These are phyloP conservation scores for Zymoseptoria crescenta DNA, from an alignment of 2,329 filamentous ascomycete genomes.

Conservation along the genomic window DNA sequence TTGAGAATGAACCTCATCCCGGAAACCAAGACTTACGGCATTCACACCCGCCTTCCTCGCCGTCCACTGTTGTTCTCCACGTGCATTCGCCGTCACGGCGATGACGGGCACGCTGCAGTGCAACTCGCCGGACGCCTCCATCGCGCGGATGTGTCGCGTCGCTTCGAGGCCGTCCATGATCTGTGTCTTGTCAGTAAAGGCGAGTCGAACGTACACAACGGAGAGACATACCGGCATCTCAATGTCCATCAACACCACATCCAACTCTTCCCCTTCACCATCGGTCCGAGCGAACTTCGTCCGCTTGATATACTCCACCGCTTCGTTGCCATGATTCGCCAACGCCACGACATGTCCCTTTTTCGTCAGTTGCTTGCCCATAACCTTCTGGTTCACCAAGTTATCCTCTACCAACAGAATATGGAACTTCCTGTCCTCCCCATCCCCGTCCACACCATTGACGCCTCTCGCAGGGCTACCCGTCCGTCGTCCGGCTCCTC, in stretches of 20 bases:
- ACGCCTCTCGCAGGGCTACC: background rate
- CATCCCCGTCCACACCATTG: no score
- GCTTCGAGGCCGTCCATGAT: slow-evolving; percentile 26
- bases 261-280: slow-evolving; percentile 4
- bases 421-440: slow-evolving; percentile 21
- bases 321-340: slow-evolving; percentile 25
- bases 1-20: background rate
- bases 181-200: background rate
- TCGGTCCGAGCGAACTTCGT: background rate
- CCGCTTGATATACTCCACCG: slow-evolving; percentile 16
- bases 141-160: slow-evolving; percentile 16
- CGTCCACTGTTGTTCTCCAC: slow-evolving; percentile 48
- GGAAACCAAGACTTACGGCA: slow-evolving; percentile 32
- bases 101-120: slow-evolving; percentile 51
- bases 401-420: slow-evolving; percentile 30
- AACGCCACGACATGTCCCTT: slow-evolving; percentile 18
- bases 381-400: slow-evolving; percentile 27
- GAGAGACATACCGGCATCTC: slow-evolving; percentile 22
- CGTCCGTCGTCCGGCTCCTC: no score
- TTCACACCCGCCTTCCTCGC: slow-evolving; percentile 69
- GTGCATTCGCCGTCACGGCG: slow-evolving; percentile 64
- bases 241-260: slow-evolving; percentile 25
- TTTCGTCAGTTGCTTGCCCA: slow-evolving; percentile 16
- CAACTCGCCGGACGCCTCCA: slow-evolving; percentile 1
- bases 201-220: background rate